These are phyloP conservation scores for Fusarium nodosum DNA, from an alignment of 2,329 filamentous ascomycete genomes.

Conservation along the genomic window DNA sequence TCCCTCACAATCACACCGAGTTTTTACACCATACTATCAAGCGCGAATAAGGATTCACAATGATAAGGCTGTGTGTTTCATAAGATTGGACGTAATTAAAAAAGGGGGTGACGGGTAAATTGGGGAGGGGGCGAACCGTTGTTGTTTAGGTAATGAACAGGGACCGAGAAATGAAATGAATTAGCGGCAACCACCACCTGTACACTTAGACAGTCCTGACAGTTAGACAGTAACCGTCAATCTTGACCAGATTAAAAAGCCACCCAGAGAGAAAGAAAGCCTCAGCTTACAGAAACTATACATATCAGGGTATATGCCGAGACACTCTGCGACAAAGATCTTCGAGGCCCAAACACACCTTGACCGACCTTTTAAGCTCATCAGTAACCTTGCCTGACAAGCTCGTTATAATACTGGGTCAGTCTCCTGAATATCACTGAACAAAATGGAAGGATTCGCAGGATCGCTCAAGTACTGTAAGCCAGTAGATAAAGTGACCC, in stretches of 20 bases:
- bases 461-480: conserved; percentile 18
- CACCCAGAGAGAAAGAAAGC: background rate
- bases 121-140: conserved; percentile 20
- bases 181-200: conserved; percentile 13
- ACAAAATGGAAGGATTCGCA: conserved; percentile 16
- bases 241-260: background rate
- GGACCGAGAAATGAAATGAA: conserved; percentile 5
- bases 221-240: too few relatives aligned
- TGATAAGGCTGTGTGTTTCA: conserved; percentile 6
- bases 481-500: background rate
- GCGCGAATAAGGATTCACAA: background rate
- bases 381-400: conserved; percentile 11
- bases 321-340: conserved; percentile 25
- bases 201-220: background rate
- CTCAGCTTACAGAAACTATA: background rate
- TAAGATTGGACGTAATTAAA: conserved; percentile 18
- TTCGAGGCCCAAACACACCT: conserved; percentile 13
- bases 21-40: conserved; percentile 10
- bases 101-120: conserved; percentile 31
- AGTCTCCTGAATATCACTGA: conserved; percentile 32
- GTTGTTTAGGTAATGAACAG: conserved; percentile 40
- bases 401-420: background rate
- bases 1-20: conserved; percentile 28
- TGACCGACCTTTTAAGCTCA: conserved; percentile 1
- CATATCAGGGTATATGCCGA: background rate